A percentile compares a stretch with the other conserved stretches of the same genome.
Evolutionary conservation across 306 rosid species (phyloP).

Genomic region (Inga oerstediana): DNA sequence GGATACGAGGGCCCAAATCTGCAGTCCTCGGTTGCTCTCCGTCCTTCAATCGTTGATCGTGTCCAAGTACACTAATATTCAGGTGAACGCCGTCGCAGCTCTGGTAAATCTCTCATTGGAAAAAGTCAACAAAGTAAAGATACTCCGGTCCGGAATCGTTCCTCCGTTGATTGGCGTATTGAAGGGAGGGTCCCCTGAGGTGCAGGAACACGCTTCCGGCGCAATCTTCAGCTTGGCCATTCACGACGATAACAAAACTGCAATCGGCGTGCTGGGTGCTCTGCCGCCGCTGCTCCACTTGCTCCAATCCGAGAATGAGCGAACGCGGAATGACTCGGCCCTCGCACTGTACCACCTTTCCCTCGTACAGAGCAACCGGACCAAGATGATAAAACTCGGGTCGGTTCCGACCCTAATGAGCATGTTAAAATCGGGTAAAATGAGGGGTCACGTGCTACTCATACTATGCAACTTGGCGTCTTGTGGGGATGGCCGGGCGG

Average conservation of each 20-base stretch:
- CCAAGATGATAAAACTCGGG: conserved; percentile 74
- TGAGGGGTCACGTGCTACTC: conserved; percentile 54
- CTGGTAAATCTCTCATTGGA: conserved; percentile 79
- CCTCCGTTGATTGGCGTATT: conserved; percentile 74
- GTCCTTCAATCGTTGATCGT: conserved; percentile 48
- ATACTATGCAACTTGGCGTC: conserved; percentile 61
- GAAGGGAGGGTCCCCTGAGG: conserved; percentile 66
- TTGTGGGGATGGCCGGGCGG: conserved; percentile 68
- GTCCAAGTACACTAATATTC: conserved; percentile 54
- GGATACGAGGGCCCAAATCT: conserved; percentile 58
- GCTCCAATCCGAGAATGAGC: conserved; percentile 68
- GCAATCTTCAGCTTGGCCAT: conserved; percentile 85
- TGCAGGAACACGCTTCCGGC: conserved; percentile 84
- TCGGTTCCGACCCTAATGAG: conserved; percentile 53
- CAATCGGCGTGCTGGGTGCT: conserved; percentile 87
- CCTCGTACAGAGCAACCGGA: conserved; percentile 72
- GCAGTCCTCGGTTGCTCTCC: conserved; percentile 54
- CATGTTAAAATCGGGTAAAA: conserved; percentile 67
- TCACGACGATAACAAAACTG: conserved; percentile 74
- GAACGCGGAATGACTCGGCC: conserved; percentile 80
- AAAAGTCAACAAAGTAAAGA: conserved; percentile 68
- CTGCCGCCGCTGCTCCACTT: conserved; percentile 65
- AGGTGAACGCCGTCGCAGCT: conserved; percentile 78
- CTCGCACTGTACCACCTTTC: conserved; percentile 80
- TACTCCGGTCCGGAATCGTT: conserved; percentile 86